Evolutionary conservation across 768 basidiomycete species (phyloP).

Genomic region (Lactarius deliciosus): DNA sequence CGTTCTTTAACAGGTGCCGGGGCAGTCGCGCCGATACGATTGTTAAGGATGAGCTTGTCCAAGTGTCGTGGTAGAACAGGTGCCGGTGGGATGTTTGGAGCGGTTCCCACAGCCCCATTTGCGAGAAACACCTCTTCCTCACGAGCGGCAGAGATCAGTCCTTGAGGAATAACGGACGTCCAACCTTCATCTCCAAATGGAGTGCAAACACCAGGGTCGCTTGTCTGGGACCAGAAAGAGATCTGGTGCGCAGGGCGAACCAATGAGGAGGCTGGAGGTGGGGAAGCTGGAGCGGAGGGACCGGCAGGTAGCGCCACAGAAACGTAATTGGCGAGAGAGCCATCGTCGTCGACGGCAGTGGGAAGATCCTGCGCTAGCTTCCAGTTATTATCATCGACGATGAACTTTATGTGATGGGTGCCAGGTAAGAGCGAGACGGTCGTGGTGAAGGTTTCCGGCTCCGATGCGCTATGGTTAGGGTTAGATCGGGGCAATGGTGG

Average conservation of each 20-base stretch:
- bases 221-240: slow-evolving; percentile 47
- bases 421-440: slow-evolving; percentile 71
- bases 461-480: slow-evolving; percentile 26
- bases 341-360: slow-evolving; percentile 90
- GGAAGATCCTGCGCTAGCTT: slow-evolving; percentile 76
- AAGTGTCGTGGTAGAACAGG: slow-evolving; percentile 87
- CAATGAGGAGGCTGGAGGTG: slow-evolving; percentile 35
- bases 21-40: slow-evolving; percentile 36
- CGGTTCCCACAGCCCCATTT: slow-evolving; percentile 41
- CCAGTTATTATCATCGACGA: slow-evolving; percentile 87
- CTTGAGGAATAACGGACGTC: slow-evolving; percentile 77
- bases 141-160: slow-evolving; percentile 73
- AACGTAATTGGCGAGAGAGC: slow-evolving; percentile 92
- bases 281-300: slow-evolving; percentile 36
- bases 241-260: slow-evolving; percentile 32
- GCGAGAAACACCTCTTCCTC: slow-evolving; percentile 81
- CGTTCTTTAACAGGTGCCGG: slow-evolving; percentile 20
- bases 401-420: slow-evolving; percentile 91
- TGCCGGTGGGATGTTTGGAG: slow-evolving; percentile 83
- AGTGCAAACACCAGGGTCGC: slow-evolving; percentile 16
- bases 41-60: slow-evolving; percentile 91
- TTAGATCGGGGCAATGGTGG: slow-evolving; percentile 21
- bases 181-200: slow-evolving; percentile 48
- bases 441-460: slow-evolving; percentile 40
- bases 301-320: slow-evolving; percentile 50